Evolutionary conservation across 2,329 filamentous ascomycete genomes (phyloP).

Genomic region (Calonectria leucothoes): DNA sequence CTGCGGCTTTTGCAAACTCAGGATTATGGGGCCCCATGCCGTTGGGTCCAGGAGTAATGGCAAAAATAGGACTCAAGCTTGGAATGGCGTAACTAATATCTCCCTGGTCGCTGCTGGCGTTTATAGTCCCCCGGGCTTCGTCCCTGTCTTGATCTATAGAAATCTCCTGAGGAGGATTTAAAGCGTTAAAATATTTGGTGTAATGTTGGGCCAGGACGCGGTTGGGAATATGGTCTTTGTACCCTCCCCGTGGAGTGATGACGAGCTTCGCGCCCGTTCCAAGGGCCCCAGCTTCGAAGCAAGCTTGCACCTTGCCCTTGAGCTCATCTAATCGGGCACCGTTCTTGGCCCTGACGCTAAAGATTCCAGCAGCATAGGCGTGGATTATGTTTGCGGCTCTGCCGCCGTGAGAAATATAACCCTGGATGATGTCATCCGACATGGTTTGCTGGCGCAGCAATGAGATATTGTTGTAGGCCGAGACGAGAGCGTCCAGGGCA

Average conservation of each 20-base stretch:
- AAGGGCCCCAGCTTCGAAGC: slow-evolving; percentile 44
- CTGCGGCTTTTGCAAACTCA: slow-evolving; percentile 62
- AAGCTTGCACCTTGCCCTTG: slow-evolving; percentile 36
- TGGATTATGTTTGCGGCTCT: slow-evolving; percentile 39
- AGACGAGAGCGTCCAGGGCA: slow-evolving; percentile 34
- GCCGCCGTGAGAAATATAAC: slow-evolving; percentile 33
- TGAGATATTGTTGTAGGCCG: slow-evolving; percentile 33
- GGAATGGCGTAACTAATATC: slow-evolving; percentile 46
- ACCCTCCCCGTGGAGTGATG: slow-evolving; percentile 47
- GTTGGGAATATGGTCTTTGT: slow-evolving; percentile 47
- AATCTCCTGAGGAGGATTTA: neutral
- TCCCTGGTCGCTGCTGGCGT: slow-evolving; percentile 43
- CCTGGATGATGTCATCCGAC: slow-evolving; percentile 30
- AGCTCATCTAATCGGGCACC: slow-evolving; percentile 32
- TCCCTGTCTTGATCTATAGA: slow-evolving; percentile 37
- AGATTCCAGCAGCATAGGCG: slow-evolving; percentile 66
- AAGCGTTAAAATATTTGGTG: neutral
- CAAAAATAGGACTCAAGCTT: slow-evolving; percentile 39
- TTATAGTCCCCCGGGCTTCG: slow-evolving; percentile 36
- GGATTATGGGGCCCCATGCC: slow-evolving; percentile 61
- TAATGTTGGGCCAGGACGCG: slow-evolving; percentile 40
- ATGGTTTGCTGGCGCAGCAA: slow-evolving; percentile 35
- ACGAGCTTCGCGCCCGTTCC: slow-evolving; percentile 48
- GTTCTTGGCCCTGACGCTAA: slow-evolving; percentile 60
- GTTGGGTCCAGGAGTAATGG: slow-evolving; percentile 40